A percentile compares a stretch with the other conserved stretches of the same genome.
Conservation (phyloP, 2,329 filamentous ascomycete genomes). For the Colletotrichum chlorophyti region DNA sequence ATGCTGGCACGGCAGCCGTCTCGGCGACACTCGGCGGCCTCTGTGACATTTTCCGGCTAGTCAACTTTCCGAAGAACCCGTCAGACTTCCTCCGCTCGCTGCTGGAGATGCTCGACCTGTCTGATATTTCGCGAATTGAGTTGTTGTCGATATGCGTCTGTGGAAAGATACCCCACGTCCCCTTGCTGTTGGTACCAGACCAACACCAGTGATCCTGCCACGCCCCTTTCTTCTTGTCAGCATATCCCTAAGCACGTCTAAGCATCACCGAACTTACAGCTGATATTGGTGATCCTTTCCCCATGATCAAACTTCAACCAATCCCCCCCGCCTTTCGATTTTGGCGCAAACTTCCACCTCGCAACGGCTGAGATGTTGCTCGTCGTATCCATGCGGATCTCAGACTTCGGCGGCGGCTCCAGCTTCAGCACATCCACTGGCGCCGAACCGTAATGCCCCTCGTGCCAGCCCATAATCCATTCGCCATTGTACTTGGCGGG, state of each 20-base stretch:
- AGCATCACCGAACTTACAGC: constrained; percentile 51
- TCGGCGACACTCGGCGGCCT: constrained; percentile 42
- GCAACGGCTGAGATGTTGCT: constrained; percentile 56
- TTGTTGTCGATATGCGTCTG: constrained; percentile 54
- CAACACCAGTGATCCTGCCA: constrained; percentile 62
- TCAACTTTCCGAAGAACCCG: constrained; percentile 43
- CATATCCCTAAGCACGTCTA: not conserved
- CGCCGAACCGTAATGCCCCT: constrained; percentile 56
- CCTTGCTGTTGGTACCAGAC: constrained; percentile 59
- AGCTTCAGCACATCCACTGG: constrained; percentile 56
- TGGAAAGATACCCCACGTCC: constrained; percentile 61
- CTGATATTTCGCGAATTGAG: constrained; percentile 47
- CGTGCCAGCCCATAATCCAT: constrained; percentile 65
- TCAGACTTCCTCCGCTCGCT: constrained; percentile 43
- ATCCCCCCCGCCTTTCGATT: constrained; percentile 45
- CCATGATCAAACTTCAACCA: constrained; percentile 71
- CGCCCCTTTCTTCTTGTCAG: constrained; percentile 40
- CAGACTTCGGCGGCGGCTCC: constrained; percentile 51
- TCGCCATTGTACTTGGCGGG: constrained; percentile 59
- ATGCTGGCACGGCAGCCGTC: constrained; percentile 6
- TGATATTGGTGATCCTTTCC: constrained; percentile 71
- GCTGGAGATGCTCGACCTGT: constrained; percentile 38
- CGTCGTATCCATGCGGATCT: constrained; percentile 53
- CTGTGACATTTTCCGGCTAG: constrained; percentile 37
- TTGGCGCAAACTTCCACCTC: constrained; percentile 60